Base-by-base conservation (phyloP, 2,329 filamentous ascomycete species). In the Aspergillus sp. region DNA sequence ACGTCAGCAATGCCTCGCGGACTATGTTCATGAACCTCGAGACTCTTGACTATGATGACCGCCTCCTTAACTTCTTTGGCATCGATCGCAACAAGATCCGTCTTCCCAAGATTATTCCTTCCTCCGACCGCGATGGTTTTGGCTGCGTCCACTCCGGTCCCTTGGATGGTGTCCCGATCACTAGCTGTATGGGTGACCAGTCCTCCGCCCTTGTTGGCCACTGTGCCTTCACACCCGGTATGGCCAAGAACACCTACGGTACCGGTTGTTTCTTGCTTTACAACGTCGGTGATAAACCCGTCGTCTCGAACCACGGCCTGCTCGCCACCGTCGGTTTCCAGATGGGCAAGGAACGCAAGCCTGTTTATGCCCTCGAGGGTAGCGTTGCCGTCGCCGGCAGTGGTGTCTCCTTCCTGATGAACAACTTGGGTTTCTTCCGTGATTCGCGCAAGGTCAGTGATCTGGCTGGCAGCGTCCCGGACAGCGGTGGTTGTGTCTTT, bases 21-120 rank as follows among this genome's bases (percentile, higher is more conserved):
- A 95, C 90, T 51, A 94, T 95, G 89, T 93, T 95, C 69, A 90
- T 95, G 85, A 89, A 95, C 70, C 76, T 95, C 46, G 78, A 83
- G 58, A 90, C 84, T 9, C 76, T 89, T 50, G 68, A 90, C 59
- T 95, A 95, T 68, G 88, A 91, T 64, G 82, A 89, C 48, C 76
- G 77, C 37, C 77, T 95, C 22, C 73, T 95, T 22, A 72, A 81
- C 20, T 95, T 94, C 72, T 95, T 95, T 69, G 81, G 80, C 41
- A 79, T 95, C 52, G 84, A 90, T 64, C 71, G 73, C 47, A 76
- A 74, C 35, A 91, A 90, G 66, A 73, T 94, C 38, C 75, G 79
- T 44, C 74, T 95, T 10, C 90, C 90, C n/a, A 82, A 84, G 61
- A 94, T 95, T 56, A 84, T 90, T 4, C 84, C 85, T 1, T 95